Evolutionary conservation across 2,329 filamentous ascomycete genomes (phyloP).

Genomic region (Mariannaea elegans): DNA sequence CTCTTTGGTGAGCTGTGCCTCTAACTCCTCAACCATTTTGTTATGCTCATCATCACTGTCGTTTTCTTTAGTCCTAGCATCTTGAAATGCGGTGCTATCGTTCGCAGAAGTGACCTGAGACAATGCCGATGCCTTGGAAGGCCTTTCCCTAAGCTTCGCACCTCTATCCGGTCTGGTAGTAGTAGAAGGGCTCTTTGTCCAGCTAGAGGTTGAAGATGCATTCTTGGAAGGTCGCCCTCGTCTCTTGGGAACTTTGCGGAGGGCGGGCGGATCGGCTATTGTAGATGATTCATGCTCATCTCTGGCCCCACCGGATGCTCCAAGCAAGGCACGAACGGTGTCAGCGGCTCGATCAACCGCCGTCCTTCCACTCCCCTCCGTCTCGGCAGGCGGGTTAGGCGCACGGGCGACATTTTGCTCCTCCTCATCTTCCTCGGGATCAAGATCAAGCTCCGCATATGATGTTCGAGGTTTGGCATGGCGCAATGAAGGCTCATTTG

Average conservation of each 20-base stretch:
- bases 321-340: constrained; percentile 44
- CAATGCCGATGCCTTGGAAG: constrained; percentile 37
- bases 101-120: constrained; percentile 21
- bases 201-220: constrained; percentile 13
- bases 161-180: constrained; percentile 6
- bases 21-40: constrained; percentile 27
- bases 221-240: constrained; percentile 47
- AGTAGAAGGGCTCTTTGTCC: neutral
- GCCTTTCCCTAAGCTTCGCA: constrained; percentile 39
- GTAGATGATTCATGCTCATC: constrained; percentile 1
- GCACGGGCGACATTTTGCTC: constrained; percentile 46
- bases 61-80: neutral
- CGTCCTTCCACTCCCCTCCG: constrained; percentile 14
- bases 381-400: constrained; percentile 10
- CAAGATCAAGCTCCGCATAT: constrained; percentile 58
- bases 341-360: constrained; percentile 53
- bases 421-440: constrained; percentile 54
- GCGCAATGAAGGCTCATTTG: constrained; percentile 58
- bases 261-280: constrained; percentile 7
- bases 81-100: constrained; percentile 1
- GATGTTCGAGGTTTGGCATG: constrained; percentile 62
- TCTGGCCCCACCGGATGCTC: constrained; percentile 21
- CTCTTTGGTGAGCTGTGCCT: constrained; percentile 29
- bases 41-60: constrained; percentile 29
- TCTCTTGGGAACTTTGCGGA: constrained; percentile 30